Percentiles rank a stretch among this genome's conserved stretches.
phyloP scores from a whole-genome alignment of 176 grass and related monocot genomes.

The Eragrostis nindensis region DNA sequence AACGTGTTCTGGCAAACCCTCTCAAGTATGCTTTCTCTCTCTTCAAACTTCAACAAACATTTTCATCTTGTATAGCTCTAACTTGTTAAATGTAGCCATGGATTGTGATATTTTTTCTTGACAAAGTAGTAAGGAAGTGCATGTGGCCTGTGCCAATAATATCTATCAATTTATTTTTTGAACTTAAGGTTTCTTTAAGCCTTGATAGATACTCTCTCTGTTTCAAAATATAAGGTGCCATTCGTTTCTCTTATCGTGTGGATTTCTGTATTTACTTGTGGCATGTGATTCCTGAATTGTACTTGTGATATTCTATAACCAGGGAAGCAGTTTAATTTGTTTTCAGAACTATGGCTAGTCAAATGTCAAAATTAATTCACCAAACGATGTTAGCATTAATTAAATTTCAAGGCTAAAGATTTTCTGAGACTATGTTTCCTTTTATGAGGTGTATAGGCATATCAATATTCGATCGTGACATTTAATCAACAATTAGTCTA shows the following conservation, averaged over 20 bases:
- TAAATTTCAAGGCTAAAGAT: no score
- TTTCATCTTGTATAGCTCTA: constrained; percentile 13
- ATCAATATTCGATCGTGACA: no score
- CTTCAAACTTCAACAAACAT: background rate
- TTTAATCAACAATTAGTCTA: no score
- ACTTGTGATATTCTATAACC: background rate
- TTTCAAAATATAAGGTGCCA: no score
- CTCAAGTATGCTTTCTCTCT: constrained; percentile 55
- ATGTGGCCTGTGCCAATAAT: background rate
- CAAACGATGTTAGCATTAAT: no score
- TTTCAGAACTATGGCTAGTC: background rate
- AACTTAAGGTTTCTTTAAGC: no score
- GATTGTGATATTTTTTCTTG: background rate
- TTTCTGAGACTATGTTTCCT: no score
- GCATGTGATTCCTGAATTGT: background rate
- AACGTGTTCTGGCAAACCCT: constrained; percentile 70
- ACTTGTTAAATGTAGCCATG: constrained; percentile 15
- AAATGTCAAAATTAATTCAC: no score
- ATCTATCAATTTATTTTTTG: background rate
- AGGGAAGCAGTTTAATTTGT: background rate
- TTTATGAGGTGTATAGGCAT: no score
- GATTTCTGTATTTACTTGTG: no score
- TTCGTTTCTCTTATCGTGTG: no score
- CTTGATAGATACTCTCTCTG: no score
- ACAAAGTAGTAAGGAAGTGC: background rate